Evolutionary conservation across 2,329 filamentous ascomycete species (phyloP).

Genomic region (Alternaria triticimaculans): DNA sequence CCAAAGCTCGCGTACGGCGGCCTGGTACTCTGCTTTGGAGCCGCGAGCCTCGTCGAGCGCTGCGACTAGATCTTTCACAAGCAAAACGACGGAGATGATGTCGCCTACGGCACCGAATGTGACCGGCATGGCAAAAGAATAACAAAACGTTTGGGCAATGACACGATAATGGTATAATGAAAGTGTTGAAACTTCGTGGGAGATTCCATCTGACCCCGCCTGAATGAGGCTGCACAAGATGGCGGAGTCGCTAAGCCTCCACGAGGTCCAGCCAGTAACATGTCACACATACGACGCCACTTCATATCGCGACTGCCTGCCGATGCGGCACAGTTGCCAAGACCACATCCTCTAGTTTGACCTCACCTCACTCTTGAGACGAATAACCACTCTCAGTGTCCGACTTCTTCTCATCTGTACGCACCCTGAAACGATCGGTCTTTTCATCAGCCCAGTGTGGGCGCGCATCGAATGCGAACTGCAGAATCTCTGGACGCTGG

Average conservation of each 20-base stretch:
- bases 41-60: slow-evolving; percentile 39
- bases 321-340: neutral
- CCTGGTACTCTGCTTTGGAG: slow-evolving; percentile 38
- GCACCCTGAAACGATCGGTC: slow-evolving; percentile 25
- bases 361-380: neutral
- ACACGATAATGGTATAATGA: no score
- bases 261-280: neutral
- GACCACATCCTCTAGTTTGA: neutral
- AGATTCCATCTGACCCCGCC: neutral
- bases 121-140: neutral
- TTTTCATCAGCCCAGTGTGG: slow-evolving; percentile 45
- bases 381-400: slow-evolving; percentile 10
- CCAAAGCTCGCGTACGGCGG: slow-evolving; percentile 33
- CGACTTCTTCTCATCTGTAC: slow-evolving; percentile 15
- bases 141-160: no score
- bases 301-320: neutral
- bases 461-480: slow-evolving; percentile 38
- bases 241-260: neutral
- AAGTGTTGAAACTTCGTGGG: neutral
- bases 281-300: neutral
- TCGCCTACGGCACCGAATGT: slow-evolving; percentile 15
- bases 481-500: slow-evolving; percentile 44
- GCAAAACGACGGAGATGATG: slow-evolving; percentile 33
- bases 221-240: neutral
- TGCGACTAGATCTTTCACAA: slow-evolving; percentile 38